Percentiles rank a stretch among this genome's conserved stretches.
phyloP scores from a whole-genome alignment of 768 basidiomycete genomes.

The Leccinellum luteum region DNA sequence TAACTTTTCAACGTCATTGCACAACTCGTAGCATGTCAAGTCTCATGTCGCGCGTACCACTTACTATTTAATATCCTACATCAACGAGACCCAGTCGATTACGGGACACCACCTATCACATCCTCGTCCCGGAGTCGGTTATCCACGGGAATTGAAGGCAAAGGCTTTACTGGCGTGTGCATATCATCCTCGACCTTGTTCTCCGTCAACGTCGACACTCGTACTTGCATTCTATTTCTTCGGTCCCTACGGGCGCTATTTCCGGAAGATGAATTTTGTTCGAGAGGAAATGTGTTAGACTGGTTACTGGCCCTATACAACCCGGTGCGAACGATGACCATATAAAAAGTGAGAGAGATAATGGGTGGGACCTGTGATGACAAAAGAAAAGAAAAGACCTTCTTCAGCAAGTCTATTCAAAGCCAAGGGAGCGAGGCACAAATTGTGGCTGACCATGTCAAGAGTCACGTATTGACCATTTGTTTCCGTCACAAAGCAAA shows the following conservation, averaged over 20 bases:
- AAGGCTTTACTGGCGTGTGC: not conserved
- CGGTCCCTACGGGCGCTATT: not conserved
- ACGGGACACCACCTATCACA: not conserved
- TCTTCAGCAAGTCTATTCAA: not conserved
- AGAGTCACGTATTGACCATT: slow-evolving; percentile 36
- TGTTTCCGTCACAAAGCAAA: slow-evolving; percentile 26
- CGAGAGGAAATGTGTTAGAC: not conserved
- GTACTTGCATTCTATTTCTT: slow-evolving; percentile 4
- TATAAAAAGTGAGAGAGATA: slow-evolving; percentile 42
- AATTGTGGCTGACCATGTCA: slow-evolving; percentile 33
- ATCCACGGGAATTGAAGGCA: not conserved
- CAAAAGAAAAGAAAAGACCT: not conserved
- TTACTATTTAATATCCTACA: not conserved
- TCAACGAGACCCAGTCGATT: not conserved
- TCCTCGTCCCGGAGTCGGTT: not conserved
- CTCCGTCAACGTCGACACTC: not conserved
- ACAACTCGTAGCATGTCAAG: no score
- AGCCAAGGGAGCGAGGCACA: not conserved
- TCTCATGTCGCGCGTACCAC: not conserved
- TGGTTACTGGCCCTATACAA: slow-evolving; percentile 3
- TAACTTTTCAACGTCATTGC: not conserved
- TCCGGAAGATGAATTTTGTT: not conserved
- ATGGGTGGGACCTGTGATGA: slow-evolving; percentile 33
- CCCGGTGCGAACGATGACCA: slow-evolving; percentile 41
- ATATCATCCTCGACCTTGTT: not conserved